phyloP scores from a whole-genome alignment of 805 yeast genomes.

The Ogataea thermomethanolica region DNA sequence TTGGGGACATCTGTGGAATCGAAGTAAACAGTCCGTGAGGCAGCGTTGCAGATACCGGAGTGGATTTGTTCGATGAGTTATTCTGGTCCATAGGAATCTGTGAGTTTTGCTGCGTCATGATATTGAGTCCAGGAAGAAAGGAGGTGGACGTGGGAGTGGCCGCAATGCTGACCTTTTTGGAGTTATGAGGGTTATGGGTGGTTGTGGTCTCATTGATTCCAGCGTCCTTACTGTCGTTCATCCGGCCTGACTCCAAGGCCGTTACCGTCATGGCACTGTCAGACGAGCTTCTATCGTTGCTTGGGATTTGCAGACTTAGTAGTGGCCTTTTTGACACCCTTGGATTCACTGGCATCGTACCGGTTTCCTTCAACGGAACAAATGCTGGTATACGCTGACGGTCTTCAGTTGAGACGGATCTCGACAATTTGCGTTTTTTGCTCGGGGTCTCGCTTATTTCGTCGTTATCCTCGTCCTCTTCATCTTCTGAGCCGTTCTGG shows the following conservation, averaged over 20 bases:
- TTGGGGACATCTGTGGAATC: slow-evolving; percentile 33
- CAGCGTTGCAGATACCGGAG: slow-evolving; percentile 29
- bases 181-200: slow-evolving; percentile 1
- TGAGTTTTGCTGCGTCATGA: slow-evolving; percentile 18
- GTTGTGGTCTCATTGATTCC: not conserved
- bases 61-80: slow-evolving; percentile 25
- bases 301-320: slow-evolving; percentile 62
- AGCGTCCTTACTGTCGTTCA: slow-evolving; percentile 2
- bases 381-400: slow-evolving; percentile 5
- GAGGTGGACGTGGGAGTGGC: slow-evolving; percentile 21
- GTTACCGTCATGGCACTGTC: slow-evolving; percentile 46
- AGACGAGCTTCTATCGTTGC: slow-evolving; percentile 24
- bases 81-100: slow-evolving; percentile 16
- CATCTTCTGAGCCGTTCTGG: slow-evolving; percentile 6
- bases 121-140: slow-evolving; percentile 19
- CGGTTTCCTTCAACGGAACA: slow-evolving; percentile 4
- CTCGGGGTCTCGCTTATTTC: slow-evolving; percentile 7
- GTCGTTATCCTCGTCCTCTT: slow-evolving; percentile 14
- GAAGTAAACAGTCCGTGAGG: slow-evolving; percentile 30
- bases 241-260: slow-evolving; percentile 34
- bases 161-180: slow-evolving; percentile 9
- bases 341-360: not conserved
- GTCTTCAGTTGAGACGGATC: not conserved
- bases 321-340: slow-evolving; percentile 46
- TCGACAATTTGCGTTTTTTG: slow-evolving; percentile 4